Evolutionary conservation across 371 early-diverging fungal genomes (phyloP), one percentile per base, ranked within the genome.

Genomic region (Mucor piriformis): DNA sequence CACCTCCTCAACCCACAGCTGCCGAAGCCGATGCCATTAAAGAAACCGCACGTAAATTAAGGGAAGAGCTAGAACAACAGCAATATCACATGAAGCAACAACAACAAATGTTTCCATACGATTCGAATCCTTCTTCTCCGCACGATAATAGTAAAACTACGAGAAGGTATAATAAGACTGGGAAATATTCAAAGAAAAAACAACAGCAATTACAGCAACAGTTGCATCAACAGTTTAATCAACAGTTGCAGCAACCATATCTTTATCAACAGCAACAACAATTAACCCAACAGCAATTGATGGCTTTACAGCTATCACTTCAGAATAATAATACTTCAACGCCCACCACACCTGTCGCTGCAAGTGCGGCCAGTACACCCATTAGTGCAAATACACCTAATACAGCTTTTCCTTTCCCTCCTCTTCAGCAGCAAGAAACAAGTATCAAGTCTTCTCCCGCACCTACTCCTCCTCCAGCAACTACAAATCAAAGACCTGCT

Each of bases 171-270:
- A 78, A 74, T 40, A 87, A 87, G 44, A 85, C 87, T 5, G 87
- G 87, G 27, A 82, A 82, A 55, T 87, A 87, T 35, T 84, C 85
- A 3, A 87, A 87, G 49, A 86, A 86, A 63, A 64, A 74, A n/a
- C 69, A 69, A 27, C 58, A 65, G 3, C 67, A 63, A 13, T 13
- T 57, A 34, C 69, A 64, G 32, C 67, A 66, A 20, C 64, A 65
- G 38, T 54, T 59, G 25, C 52, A 44, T 27, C 59, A 67, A 18
- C 76, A 65, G 38, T 48, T 57, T 24, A 42, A 35, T 24, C 58
- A 67, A 15, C 75, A 64, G 15, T 57, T 65, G n/a, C 63, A 69
- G 13, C 67, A 67, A 1, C 46, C 48, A 13, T 63, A 69, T 16
- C 62, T 57, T 12, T 69, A 59, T 20, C 68, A 65, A 18, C 68